Evolutionary conservation across 1,284 basidiomycete genomes (phyloP).

Genomic region (Schizophyllum commune): DNA sequence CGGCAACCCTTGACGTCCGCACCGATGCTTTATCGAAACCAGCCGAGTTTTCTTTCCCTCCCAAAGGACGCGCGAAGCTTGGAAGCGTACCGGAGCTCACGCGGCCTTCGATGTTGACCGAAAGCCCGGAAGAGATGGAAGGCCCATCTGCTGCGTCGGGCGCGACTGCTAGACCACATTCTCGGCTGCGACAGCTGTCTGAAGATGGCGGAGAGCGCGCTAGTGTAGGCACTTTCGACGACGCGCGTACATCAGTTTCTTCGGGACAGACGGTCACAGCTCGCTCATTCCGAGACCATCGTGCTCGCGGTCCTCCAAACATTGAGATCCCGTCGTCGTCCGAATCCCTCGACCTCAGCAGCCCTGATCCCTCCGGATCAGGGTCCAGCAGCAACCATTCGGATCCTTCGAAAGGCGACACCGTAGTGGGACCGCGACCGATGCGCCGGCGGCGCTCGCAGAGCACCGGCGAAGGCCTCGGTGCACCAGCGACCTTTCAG

Average conservation of each 20-base stretch:
- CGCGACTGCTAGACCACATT: slow-evolving; percentile 3
- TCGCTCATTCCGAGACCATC: slow-evolving; percentile 14
- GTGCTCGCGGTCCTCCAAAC: slow-evolving; percentile 30
- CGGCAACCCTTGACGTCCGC: slow-evolving; percentile 25
- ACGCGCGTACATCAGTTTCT: slow-evolving; percentile 9
- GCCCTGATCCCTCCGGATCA: slow-evolving; percentile 8
- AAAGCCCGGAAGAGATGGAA: background rate
- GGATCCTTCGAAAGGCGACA: background rate
- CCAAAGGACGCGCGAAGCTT: background rate
- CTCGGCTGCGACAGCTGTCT: slow-evolving; percentile 19
- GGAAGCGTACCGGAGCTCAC: background rate
- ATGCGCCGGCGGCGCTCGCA: slow-evolving; percentile 34
- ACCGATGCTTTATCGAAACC: slow-evolving; percentile 33
- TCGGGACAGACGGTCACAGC: background rate
- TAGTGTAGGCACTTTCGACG: background rate
- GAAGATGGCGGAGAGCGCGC: slow-evolving; percentile 19
- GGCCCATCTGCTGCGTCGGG: background rate
- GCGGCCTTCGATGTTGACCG: background rate
- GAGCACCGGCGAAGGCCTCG: slow-evolving; percentile 33
- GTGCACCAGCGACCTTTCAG: slow-evolving; percentile 34
- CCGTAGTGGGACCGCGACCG: background rate
- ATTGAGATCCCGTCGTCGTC: slow-evolving; percentile 30
- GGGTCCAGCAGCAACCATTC: background rate
- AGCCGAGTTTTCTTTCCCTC: slow-evolving; percentile 49
- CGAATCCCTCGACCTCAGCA: slow-evolving; percentile 13